Evolutionary conservation across 148 eudicot species (phyloP), one percentile per base, ranked within the genome.

Genomic region (Agrostemma githago): DNA sequence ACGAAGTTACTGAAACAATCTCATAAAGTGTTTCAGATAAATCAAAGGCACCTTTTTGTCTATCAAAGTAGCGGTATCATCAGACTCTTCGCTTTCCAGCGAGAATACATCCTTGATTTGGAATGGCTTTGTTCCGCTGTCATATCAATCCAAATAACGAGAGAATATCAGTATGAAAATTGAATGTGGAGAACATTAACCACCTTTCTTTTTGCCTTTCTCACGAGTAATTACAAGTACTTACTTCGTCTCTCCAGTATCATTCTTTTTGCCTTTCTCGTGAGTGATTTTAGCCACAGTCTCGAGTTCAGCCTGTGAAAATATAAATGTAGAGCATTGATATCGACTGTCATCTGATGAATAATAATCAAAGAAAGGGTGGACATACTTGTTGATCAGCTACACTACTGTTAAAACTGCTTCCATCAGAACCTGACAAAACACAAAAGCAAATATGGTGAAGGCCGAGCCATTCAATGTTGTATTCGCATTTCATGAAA

Each of bases 241-340:
- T 80, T 80, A 80, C 83, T 80, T 94, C 53, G 86, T 67, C 75
- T 86, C 96, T 70, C 87, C 88, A 26, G 93, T 87, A 66, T 90
- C 97, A 81, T 95, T 91, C 86, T 88, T 92, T 82, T 88, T 94
- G 79, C 76, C 79, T 81, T 95, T 92, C 54, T 94, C 98, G 79
- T 94, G 97, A 67, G 89, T 88, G 21, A 92, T 85, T 84, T 86
- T 90, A 73, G 90, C 97, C 44, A 95, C 98, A 70, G 96, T 92
- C 86, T 95, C 98, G 74, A 89, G 76, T 74, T 79, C 93, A 79
- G 92, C 98, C 98, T 95, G 87, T 76, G 70, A 82, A 54, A 4
- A 26, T 26, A 26, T 26, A 26, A 26, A 26, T 26, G 34, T 26
- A 26, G 34, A 26, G 34, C 34, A 26, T 26, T 26, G 34, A 26